These are phyloP conservation scores for Rhododendron ovatum DNA, from an alignment of 148 eudicot species.

Conservation along the genomic window DNA sequence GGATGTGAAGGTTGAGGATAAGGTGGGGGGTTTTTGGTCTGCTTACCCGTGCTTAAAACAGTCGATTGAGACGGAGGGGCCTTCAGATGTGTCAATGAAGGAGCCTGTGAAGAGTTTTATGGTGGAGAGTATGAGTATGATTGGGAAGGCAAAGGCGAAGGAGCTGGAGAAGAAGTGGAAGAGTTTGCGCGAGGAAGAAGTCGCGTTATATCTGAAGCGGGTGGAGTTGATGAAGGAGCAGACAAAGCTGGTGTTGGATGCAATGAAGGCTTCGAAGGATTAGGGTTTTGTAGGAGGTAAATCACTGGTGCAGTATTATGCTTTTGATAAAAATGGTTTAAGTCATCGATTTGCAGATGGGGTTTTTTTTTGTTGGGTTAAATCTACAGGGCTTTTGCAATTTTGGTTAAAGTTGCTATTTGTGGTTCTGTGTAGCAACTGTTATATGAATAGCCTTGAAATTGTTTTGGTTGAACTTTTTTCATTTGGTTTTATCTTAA, in stretches of 20 bases:
- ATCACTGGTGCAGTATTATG: background rate
- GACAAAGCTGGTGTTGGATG: constrained; percentile 13
- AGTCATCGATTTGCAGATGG: background rate
- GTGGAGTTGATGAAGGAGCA: constrained; percentile 21
- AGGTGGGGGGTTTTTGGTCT: constrained; percentile 5
- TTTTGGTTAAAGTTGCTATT: background rate
- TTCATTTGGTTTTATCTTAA: background rate
- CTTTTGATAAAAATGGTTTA: background rate
- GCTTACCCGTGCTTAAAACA: constrained; percentile 20
- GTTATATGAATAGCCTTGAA: background rate
- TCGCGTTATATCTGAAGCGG: constrained; percentile 12
- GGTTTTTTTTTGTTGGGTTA: background rate
- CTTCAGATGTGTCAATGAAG: background rate
- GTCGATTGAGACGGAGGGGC: background rate
- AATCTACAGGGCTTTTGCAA: background rate
- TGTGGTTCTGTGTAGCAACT: background rate
- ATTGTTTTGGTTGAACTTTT: background rate
- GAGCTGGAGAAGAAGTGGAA: constrained; percentile 46
- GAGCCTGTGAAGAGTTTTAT: constrained; percentile 7
- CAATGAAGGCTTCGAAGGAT: constrained; percentile 13
- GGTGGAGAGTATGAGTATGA: constrained; percentile 12
- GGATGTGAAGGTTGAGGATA: background rate
- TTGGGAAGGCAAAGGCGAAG: constrained; percentile 27
- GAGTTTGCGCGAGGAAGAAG: constrained; percentile 20
- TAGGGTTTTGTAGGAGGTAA: background rate